phyloP scores from a whole-genome alignment of 2,329 filamentous ascomycete genomes.

The Talaromyces sp. region DNA sequence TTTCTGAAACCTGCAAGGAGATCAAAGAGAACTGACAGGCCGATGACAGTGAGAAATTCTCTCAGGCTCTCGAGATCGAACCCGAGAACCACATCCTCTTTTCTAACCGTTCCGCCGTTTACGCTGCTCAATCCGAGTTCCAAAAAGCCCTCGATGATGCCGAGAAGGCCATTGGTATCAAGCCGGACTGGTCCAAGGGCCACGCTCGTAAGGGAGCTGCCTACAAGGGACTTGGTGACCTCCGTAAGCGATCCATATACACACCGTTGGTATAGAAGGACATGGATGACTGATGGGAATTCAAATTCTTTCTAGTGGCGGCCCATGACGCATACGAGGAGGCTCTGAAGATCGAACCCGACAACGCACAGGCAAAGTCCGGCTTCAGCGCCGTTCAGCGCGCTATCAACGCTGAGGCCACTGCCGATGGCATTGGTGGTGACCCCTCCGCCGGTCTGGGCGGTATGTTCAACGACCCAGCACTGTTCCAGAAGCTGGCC shows the following conservation, averaged over 20 bases:
- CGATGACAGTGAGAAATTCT: constrained; percentile 78
- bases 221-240: constrained; percentile 81
- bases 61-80: constrained; percentile 86
- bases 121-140: constrained; percentile 90
- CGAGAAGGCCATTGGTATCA: constrained; percentile 88
- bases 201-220: constrained; percentile 93
- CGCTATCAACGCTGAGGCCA: constrained; percentile 78
- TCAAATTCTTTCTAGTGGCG: constrained; percentile 54
- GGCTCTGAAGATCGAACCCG: constrained; percentile 89
- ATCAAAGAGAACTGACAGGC: constrained; percentile 5
- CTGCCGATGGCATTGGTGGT: constrained; percentile 60
- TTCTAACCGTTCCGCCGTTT: constrained; percentile 88
- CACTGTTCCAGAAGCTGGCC: constrained; percentile 86
- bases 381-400: constrained; percentile 83
- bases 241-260: constrained; percentile 50
- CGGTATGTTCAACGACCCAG: constrained; percentile 91
- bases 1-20: constrained; percentile 6
- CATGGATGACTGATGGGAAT: neutral
- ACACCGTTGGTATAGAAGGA: neutral
- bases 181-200: constrained; percentile 97
- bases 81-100: constrained; percentile 94
- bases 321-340: constrained; percentile 90
- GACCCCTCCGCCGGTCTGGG: constrained; percentile 78
- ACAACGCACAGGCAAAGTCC: constrained; percentile 89
- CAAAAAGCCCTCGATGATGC: constrained; percentile 84